These are phyloP conservation scores for Fusarium sterilihyphosum DNA, from an alignment of 2,329 filamentous ascomycete genomes.

Conservation along the genomic window DNA sequence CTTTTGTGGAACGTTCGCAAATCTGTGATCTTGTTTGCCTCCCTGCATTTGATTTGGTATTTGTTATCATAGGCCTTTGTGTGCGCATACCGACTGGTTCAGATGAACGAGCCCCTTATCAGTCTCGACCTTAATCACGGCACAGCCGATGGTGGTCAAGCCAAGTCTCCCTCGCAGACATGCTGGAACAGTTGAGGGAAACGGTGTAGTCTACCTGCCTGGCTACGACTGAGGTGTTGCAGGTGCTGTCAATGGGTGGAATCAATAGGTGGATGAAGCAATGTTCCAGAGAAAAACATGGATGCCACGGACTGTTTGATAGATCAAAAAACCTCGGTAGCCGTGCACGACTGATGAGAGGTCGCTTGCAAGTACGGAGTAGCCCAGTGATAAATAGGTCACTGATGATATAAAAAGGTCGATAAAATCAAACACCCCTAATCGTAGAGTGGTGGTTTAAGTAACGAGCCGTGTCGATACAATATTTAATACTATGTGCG, in stretches of 20 bases:
- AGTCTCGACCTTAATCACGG: constrained; percentile 2
- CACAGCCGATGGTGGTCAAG: constrained; percentile 14
- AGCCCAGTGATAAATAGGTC: constrained; percentile 1
- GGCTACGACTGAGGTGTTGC: constrained; percentile 15
- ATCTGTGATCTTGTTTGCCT: background rate
- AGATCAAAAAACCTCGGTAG: constrained; percentile 26
- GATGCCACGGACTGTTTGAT: constrained; percentile 40
- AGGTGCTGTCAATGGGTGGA: constrained; percentile 10
- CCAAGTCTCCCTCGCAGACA: constrained; percentile 2
- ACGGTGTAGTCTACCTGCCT: constrained; percentile 11
- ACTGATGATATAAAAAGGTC: constrained; percentile 36
- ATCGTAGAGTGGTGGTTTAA: constrained; percentile 28
- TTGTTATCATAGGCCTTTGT: background rate
- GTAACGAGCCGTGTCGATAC: constrained; percentile 38
- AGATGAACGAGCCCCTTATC: background rate
- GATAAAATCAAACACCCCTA: constrained; percentile 42
- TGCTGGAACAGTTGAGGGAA: constrained; percentile 15
- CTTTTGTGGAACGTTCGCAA: constrained; percentile 15
- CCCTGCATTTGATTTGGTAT: constrained; percentile 8
- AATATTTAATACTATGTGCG: constrained; percentile 1
- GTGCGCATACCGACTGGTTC: background rate
- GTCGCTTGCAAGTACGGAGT: background rate
- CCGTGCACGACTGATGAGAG: constrained; percentile 27
- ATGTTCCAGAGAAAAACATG: constrained; percentile 36
- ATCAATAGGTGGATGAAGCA: constrained; percentile 19